Conservation (phyloP, 169 alveolate genomes). For the Plasmodium reichenowi region DNA sequence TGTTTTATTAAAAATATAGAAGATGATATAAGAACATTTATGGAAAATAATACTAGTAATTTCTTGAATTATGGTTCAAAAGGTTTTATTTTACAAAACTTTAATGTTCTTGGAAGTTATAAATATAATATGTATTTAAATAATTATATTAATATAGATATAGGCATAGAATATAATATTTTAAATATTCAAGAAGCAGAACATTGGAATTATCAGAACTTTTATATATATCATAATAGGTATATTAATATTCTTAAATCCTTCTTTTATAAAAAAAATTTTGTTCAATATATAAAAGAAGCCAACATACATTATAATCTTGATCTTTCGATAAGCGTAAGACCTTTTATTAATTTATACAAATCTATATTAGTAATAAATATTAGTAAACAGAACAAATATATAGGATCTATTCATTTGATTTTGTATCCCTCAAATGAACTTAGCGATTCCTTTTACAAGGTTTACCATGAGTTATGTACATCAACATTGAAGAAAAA, state of each 20-base stretch:
- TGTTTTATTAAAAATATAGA: conserved; percentile 8
- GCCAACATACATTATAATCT: neutral
- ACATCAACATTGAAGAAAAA: too few relatives aligned
- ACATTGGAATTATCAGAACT: conserved; percentile 21
- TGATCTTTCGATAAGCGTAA: conserved; percentile 3
- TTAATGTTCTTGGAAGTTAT: conserved; percentile 38
- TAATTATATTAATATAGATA: conserved; percentile 21
- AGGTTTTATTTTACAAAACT: conserved; percentile 14
- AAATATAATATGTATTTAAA: conserved; percentile 27
- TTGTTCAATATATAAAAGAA: neutral
- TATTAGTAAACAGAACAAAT: conserved; percentile 6
- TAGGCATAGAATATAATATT: conserved; percentile 30
- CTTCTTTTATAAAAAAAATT: conserved; percentile 17
- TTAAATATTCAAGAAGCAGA: conserved; percentile 13
- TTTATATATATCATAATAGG: conserved; percentile 28
- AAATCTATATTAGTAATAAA: conserved; percentile 25
- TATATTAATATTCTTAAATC: conserved; percentile 19
- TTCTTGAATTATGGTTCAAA: conserved; percentile 2
- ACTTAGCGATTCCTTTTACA: neutral
- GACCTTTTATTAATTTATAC: conserved; percentile 8
- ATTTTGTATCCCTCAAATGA: conserved; percentile 40
- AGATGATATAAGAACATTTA: conserved; percentile 9
- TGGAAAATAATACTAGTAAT: conserved; percentile 1
- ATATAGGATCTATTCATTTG: conserved; percentile 17
- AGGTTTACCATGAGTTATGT: conserved; percentile 1